Percentiles rank a stretch among this genome's conserved stretches.
Evolutionary conservation across 106 monocot genomes (phyloP).

Genomic region (Hemerocallis citrina): DNA sequence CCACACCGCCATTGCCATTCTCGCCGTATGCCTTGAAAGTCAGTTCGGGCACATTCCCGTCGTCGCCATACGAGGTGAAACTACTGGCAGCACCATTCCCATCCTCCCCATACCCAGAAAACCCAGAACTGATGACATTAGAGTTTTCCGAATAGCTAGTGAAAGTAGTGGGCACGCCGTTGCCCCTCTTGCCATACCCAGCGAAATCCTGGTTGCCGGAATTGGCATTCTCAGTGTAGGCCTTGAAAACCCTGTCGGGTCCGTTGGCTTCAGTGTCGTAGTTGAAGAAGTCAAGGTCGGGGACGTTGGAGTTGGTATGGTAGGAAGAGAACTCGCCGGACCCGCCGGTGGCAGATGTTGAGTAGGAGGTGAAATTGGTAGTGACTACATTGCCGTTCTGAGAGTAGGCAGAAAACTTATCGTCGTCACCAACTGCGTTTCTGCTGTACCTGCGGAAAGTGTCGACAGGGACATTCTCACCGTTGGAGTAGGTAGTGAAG

Average conservation of each 20-base stretch:
- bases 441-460: constrained; percentile 85
- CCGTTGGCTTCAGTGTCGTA: constrained; percentile 52
- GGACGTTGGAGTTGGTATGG: constrained; percentile 54
- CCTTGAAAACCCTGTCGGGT: constrained; percentile 25
- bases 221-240: constrained; percentile 64
- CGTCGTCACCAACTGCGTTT: constrained; percentile 28
- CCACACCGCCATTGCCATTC: constrained; percentile 20
- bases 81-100: constrained; percentile 17
- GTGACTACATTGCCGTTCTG: constrained; percentile 65
- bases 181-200: constrained; percentile 65
- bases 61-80: constrained; percentile 51
- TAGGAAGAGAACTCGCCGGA: constrained; percentile 47
- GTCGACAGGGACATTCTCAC: constrained; percentile 54
- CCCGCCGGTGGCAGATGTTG: constrained; percentile 42
- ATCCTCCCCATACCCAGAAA: constrained; percentile 49
- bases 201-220: constrained; percentile 67
- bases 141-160: constrained; percentile 48
- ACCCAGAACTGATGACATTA: constrained; percentile 60
- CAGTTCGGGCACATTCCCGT: constrained; percentile 53
- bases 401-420: constrained; percentile 46
- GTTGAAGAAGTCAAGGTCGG: constrained; percentile 64
- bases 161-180: constrained; percentile 34
- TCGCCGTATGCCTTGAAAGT: constrained; percentile 79
- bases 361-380: constrained; percentile 89
- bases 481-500: constrained; percentile 69